Evolutionary conservation across 495 filamentous ascomycete species (phyloP).

Genomic region (Penicillium pulvis): DNA sequence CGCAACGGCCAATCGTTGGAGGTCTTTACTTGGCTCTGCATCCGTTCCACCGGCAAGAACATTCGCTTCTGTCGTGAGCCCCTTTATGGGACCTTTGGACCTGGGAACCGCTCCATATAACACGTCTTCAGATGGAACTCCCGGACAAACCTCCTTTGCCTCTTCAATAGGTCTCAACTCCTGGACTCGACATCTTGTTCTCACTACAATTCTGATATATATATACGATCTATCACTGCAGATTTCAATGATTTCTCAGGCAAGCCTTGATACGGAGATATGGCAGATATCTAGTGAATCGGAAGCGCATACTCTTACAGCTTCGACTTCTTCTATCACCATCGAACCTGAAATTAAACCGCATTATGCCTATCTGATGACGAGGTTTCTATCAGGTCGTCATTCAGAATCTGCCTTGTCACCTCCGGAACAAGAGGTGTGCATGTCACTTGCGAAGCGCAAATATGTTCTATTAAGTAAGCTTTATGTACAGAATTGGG

Average conservation of each 20-base stretch:
- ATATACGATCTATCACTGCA: conserved; percentile 11
- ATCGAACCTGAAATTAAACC: not conserved
- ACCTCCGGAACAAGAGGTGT: not conserved
- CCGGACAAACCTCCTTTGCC: conserved; percentile 2
- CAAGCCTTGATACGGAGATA: not conserved
- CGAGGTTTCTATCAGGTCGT: not conserved
- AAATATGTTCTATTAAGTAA: not conserved
- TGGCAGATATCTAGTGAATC: not conserved
- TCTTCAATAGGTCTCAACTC: conserved; percentile 9
- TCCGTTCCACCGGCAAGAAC: conserved; percentile 12
- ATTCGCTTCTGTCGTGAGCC: conserved; percentile 8
- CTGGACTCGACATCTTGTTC: conserved; percentile 14
- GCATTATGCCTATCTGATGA: not conserved
- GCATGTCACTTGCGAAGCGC: not conserved
- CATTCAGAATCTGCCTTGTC: not conserved
- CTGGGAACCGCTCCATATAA: not conserved
- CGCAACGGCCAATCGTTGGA: conserved; percentile 10
- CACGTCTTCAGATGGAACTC: not conserved
- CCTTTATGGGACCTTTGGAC: conserved; percentile 9
- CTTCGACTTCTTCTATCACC: not conserved
- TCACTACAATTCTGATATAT: conserved; percentile 9
- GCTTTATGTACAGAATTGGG: not conserved
- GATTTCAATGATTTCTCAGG: conserved; percentile 8
- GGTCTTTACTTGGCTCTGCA: conserved; percentile 10
- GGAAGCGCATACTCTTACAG: not conserved